Percentiles rank a stretch among this genome's conserved stretches.
These are phyloP conservation scores for Kodamaea hsintzibuensis DNA, from an alignment of 805 yeast species.

Conservation along the genomic window DNA sequence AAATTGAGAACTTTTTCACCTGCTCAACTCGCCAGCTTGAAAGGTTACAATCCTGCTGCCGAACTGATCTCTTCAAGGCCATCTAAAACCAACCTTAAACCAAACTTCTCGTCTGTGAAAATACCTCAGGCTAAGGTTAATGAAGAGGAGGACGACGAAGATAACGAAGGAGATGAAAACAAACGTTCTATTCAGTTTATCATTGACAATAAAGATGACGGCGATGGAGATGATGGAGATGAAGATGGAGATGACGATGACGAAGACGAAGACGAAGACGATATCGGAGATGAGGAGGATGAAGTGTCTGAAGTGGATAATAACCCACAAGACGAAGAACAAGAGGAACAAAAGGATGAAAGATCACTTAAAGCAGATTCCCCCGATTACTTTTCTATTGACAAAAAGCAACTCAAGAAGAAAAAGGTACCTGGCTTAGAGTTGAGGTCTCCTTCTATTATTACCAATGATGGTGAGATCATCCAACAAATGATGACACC, in stretches of 20 bases:
- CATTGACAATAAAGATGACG: slow-evolving; percentile 38
- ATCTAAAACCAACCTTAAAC: slow-evolving; percentile 44
- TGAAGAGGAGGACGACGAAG: slow-evolving; percentile 63
- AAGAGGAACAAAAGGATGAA: background rate
- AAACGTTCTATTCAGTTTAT: slow-evolving; percentile 65
- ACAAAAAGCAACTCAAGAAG: slow-evolving; percentile 1
- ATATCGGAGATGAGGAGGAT: slow-evolving; percentile 14
- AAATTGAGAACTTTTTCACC: slow-evolving; percentile 3
- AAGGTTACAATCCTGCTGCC: background rate
- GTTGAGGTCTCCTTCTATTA: slow-evolving; percentile 33
- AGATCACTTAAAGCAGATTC: background rate
- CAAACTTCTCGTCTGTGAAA: slow-evolving; percentile 70
- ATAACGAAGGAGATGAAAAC: slow-evolving; percentile 10
- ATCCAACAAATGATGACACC: slow-evolving; percentile 37
- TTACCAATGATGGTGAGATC: slow-evolving; percentile 37
- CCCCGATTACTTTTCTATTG: slow-evolving; percentile 5
- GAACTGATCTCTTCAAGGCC: slow-evolving; percentile 36
- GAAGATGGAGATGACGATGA: slow-evolving; percentile 32
- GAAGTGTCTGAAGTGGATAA: slow-evolving; percentile 9
- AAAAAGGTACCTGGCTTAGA: slow-evolving; percentile 2
- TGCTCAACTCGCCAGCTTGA: background rate
- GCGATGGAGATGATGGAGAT: slow-evolving; percentile 22
- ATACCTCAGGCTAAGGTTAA: slow-evolving; percentile 67
- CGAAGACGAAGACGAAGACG: slow-evolving; percentile 13
- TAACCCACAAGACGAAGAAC: background rate